Evolutionary conservation across 169 alveolate species (phyloP).

Genomic region (Plasmodium coatneyi): DNA sequence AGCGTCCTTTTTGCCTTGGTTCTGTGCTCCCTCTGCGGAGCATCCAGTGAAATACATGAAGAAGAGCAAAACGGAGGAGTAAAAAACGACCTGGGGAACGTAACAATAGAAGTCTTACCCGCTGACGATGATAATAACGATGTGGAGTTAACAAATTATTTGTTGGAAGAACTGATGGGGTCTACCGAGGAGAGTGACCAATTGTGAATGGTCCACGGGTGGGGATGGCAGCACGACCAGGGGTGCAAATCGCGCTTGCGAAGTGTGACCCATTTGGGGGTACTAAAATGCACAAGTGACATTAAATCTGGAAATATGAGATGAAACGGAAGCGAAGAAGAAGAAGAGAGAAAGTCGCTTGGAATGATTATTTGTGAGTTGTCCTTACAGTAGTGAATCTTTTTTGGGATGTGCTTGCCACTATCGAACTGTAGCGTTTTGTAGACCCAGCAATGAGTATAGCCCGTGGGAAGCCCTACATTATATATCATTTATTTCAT

Average conservation of each 20-base stretch:
- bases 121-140: constrained; percentile 30
- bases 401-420: background rate
- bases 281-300: background rate
- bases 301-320: background rate
- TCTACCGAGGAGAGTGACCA: background rate
- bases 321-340: background rate
- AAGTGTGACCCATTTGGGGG: background rate
- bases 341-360: background rate
- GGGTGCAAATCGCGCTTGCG: background rate
- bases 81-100: background rate
- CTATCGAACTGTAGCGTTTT: background rate
- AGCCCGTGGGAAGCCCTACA: background rate
- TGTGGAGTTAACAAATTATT: constrained; percentile 11
- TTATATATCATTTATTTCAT: too few relatives aligned
- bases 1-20: background rate
- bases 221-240: background rate
- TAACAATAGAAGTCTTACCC: constrained; percentile 68
- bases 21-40: background rate
- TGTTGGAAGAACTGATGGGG: constrained; percentile 29
- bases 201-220: background rate
- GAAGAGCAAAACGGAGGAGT: constrained; percentile 6
- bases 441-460: background rate
- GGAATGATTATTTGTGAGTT: background rate
- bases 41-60: background rate
- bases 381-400: background rate